Percentiles rank a stretch among this genome's conserved stretches.
phyloP scores from a whole-genome alignment of 2,329 filamentous ascomycete species.

The Lecanicillium sp. region DNA sequence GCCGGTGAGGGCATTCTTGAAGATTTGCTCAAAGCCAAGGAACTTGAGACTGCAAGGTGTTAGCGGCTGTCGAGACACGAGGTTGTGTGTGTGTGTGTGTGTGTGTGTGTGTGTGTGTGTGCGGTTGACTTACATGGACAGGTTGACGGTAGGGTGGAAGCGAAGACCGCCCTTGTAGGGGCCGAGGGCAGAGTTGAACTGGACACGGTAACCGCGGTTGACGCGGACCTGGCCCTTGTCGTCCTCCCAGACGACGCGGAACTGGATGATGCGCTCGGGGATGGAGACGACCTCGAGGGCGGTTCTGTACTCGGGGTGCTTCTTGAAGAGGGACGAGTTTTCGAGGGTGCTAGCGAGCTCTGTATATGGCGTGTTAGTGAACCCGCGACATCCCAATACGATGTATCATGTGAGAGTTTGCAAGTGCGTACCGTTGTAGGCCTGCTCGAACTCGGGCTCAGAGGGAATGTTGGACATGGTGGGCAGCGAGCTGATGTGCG shows the following conservation, averaged over 20 bases:
- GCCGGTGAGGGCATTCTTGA: constrained; percentile 98
- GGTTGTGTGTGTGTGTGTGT: neutral
- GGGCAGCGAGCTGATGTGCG: constrained; percentile 1
- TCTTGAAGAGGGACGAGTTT: constrained; percentile 84
- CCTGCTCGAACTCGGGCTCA: constrained; percentile 98
- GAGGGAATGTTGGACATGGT: constrained; percentile 74
- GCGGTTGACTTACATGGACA: constrained; percentile 48
- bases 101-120: neutral
- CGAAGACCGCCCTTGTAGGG: constrained; percentile 97
- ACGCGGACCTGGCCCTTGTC: constrained; percentile 84
- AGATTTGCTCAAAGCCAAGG: constrained; percentile 98
- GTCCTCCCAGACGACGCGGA: constrained; percentile 95
- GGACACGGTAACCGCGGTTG: constrained; percentile 92
- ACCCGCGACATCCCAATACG: neutral
- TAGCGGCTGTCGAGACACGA: constrained; percentile 22
- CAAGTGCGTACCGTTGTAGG: constrained; percentile 71
- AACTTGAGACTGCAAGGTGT: constrained; percentile 70
- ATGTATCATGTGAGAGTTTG: neutral
- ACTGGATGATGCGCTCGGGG: constrained; percentile 93
- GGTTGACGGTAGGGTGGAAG: constrained; percentile 85
- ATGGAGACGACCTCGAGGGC: constrained; percentile 83
- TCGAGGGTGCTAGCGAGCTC: constrained; percentile 94
- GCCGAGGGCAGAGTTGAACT: constrained; percentile 96
- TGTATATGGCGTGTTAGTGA: constrained; percentile 30
- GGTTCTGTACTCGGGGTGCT: constrained; percentile 90